Conservation (phyloP, 176 grass and related monocot species). For the Zoysia japonica region DNA sequence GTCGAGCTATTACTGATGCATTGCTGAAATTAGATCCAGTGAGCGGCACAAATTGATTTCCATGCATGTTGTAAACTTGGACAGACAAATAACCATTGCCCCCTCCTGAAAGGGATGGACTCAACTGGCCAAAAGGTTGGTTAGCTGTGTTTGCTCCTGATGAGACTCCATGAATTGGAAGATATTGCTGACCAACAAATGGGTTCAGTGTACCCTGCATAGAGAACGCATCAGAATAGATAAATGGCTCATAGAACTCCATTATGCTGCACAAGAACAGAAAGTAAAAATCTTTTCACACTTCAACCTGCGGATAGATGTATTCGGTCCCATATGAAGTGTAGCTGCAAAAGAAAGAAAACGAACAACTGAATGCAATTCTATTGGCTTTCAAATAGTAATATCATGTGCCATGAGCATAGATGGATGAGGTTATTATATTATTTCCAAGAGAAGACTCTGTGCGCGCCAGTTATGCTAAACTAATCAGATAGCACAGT, state of each 20-base stretch:
- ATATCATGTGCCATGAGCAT: constrained; percentile 31
- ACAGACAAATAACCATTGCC: constrained; percentile 53
- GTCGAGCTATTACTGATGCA: constrained; percentile 48
- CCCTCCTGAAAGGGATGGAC: constrained; percentile 59
- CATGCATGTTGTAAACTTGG: constrained; percentile 69
- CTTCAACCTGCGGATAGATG: constrained; percentile 83
- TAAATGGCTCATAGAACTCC: constrained; percentile 9
- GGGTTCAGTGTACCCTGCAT: constrained; percentile 76
- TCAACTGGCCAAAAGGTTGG: constrained; percentile 67
- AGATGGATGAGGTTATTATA: neutral
- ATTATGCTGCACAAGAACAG: constrained; percentile 2
- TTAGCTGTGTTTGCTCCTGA: constrained; percentile 60
- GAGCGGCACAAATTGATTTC: constrained; percentile 71
- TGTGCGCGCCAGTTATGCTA: constrained; percentile 1
- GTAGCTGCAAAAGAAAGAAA: constrained; percentile 72
- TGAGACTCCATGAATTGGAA: constrained; percentile 75
- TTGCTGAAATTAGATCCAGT: constrained; percentile 65
- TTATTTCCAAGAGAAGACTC: neutral
- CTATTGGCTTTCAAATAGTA: constrained; percentile 30
- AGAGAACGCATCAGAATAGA: constrained; percentile 25
- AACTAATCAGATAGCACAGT: neutral
- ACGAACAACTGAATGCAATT: constrained; percentile 40
- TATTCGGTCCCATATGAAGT: constrained; percentile 80
- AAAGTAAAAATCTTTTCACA: constrained; percentile 40
- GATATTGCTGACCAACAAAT: constrained; percentile 72